Conservation (phyloP, 345 rosid genomes). For the Sonneratia caseolaris region DNA sequence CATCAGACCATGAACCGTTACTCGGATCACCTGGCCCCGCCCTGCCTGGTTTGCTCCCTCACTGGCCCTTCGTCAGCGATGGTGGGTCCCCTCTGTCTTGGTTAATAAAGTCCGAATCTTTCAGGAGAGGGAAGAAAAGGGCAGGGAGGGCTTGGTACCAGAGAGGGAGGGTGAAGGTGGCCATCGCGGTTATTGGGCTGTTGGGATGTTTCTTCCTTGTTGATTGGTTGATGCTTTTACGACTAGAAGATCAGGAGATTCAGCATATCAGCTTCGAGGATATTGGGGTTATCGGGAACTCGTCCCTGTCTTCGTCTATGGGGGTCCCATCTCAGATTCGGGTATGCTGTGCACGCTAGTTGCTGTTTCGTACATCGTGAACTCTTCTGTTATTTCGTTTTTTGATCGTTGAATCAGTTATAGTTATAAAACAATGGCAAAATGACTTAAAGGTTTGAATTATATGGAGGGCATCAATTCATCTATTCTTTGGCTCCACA, state of each 20-base stretch:
- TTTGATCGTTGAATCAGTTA: neutral
- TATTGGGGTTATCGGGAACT: constrained; percentile 21
- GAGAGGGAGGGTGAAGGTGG: constrained; percentile 34
- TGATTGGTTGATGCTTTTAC: constrained; percentile 64
- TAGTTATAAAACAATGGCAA: neutral
- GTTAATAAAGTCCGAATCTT: constrained; percentile 1
- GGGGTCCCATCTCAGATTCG: constrained; percentile 26
- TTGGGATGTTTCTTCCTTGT: constrained; percentile 57
- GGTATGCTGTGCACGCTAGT: constrained; percentile 22
- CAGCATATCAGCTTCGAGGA: constrained; percentile 13
- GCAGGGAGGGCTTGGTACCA: constrained; percentile 41
- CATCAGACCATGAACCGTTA: neutral
- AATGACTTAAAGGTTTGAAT: neutral
- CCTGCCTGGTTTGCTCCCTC: neutral
- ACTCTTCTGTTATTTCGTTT: neutral
- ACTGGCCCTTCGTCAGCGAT: constrained; percentile 8
- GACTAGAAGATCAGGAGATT: constrained; percentile 43
- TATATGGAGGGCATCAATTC: neutral
- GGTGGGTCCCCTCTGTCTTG: constrained; percentile 9
- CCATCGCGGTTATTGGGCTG: constrained; percentile 34
- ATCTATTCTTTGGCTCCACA: neutral
- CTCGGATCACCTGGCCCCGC: neutral
- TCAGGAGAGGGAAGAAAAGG: constrained; percentile 29
- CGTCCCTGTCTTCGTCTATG: constrained; percentile 9
- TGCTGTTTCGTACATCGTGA: neutral